Conservation (phyloP, 129 eudicot species). For the Centrapalus pauciflorus region DNA sequence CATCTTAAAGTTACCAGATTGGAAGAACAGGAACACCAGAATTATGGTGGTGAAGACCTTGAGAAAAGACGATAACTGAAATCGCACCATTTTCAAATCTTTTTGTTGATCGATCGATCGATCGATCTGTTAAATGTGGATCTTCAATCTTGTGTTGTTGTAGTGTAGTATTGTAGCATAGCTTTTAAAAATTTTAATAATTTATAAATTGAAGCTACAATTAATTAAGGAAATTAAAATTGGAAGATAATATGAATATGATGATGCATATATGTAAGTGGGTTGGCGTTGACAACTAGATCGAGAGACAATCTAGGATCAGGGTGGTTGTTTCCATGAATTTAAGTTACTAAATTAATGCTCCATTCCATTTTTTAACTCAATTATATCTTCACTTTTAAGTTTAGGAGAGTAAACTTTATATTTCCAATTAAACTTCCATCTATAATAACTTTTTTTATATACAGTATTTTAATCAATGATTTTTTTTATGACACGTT, state of each 20-base stretch:
- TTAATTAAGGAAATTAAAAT: too few relatives aligned
- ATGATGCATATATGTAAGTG: background rate
- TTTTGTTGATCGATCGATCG: too few relatives aligned
- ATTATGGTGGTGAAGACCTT: slow-evolving; percentile 1
- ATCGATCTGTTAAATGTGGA: slow-evolving; percentile 4
- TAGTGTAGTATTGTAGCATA: too few relatives aligned
- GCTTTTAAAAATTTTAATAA: too few relatives aligned
- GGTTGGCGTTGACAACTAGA: slow-evolving; percentile 24
- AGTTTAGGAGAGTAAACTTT: background rate
- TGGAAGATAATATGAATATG: slow-evolving; percentile 8
- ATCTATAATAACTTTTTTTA: too few relatives aligned
- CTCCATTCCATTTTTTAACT: background rate
- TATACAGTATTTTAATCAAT: too few relatives aligned
- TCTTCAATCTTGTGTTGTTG: background rate
- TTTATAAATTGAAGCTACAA: slow-evolving; percentile 11
- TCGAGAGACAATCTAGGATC: slow-evolving; percentile 34
- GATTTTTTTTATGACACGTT: too few relatives aligned
- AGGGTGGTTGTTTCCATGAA: slow-evolving; percentile 22
- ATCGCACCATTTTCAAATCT: slow-evolving; percentile 5
- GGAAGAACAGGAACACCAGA: slow-evolving; percentile 26
- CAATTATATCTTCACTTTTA: background rate
- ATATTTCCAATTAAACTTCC: too few relatives aligned
- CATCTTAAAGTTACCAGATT: slow-evolving; percentile 28
- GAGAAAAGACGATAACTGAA: slow-evolving; percentile 14
- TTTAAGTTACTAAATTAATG: slow-evolving; percentile 5